Base-by-base conservation (phyloP, 768 basidiomycete genomes). In the Punctularia strigosozonata region DNA sequence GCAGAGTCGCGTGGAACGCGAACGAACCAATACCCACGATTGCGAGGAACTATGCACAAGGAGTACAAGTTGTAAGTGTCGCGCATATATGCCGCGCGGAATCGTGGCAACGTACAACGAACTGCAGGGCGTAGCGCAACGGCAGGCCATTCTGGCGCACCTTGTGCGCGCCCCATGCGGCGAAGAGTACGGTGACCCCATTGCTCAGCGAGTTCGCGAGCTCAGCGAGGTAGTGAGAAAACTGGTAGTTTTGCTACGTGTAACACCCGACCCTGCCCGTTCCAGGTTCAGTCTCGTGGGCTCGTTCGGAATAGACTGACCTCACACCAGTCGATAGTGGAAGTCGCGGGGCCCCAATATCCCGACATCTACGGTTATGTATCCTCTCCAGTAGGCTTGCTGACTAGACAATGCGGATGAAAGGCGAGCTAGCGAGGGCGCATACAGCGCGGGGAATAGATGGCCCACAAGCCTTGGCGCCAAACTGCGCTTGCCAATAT, bases 291-390 rank as follows among this genome's bases (percentile, higher is more conserved):
- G 42, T 37, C 21, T n/a, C n/a, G n/a, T n/a, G n/a, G n/a, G n/a
- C n/a, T n/a, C n/a, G n/a, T n/a, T n/a, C n/a, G n/a, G n/a, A 10
- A 25, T 25, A 37, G n/a, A 38, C 56, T 64, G 25, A 64, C 79
- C 65, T 83, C 80, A 48, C 80, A 83, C 79, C 80, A 83, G 51
- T 82, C 80, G 17, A 82, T 55, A 3, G 79, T 80, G 10, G 79
- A 69, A 0, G 80, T 83, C 24, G 77, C 68, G 7, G 74, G 75
- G 5, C 78, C 80, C 68, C 74, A 76, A n/a, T n/a, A n/a, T n/a
- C n/a, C n/a, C n/a, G n/a, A n/a, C n/a, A n/a, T n/a, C n/a, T n/a
- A n/a, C n/a, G n/a, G n/a, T n/a, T n/a, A n/a, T n/a, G n/a, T n/a
- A n/a, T n/a, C n/a, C n/a, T n/a, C n/a, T n/a, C n/a, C n/a, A n/a